A percentile compares a stretch with the other conserved stretches of the same genome.
Conservation (phyloP, 331 rosid species). For the Rhamnella rubrinervis region DNA sequence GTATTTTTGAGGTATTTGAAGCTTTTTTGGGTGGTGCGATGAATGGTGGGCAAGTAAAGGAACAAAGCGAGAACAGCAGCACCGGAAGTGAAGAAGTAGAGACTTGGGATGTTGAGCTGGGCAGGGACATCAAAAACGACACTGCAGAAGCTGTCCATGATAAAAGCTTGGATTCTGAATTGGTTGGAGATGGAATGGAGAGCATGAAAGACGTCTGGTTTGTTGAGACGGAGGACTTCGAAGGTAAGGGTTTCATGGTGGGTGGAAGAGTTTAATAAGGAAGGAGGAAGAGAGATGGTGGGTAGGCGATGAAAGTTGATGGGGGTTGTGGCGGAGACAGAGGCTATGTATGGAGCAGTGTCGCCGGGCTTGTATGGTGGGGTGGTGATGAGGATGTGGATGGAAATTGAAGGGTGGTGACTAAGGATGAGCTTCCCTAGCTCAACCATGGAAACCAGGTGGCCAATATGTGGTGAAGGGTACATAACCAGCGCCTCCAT, state of each 20-base stretch:
- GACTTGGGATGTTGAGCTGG: conserved; percentile 37
- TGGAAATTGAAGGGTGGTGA: conserved; percentile 24
- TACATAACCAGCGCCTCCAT: conserved; percentile 48
- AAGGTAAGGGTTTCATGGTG: conserved; percentile 30
- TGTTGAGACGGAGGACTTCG: conserved; percentile 34
- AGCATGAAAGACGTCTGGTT: conserved; percentile 30
- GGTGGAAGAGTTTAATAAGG: neutral
- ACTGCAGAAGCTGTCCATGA: conserved; percentile 36
- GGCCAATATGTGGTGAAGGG: conserved; percentile 42
- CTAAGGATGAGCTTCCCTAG: conserved; percentile 37
- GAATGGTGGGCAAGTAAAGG: conserved; percentile 15
- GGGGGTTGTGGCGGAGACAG: conserved; percentile 30
- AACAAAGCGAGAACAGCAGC: conserved; percentile 12
- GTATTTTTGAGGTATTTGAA: conserved; percentile 24
- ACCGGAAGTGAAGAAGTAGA: conserved; percentile 19
- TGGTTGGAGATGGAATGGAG: conserved; percentile 31
- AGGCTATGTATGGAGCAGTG: conserved; percentile 31
- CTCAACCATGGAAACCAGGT: conserved; percentile 47
- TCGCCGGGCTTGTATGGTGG: conserved; percentile 32
- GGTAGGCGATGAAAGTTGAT: conserved; percentile 41
- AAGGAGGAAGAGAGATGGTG: conserved; percentile 23
- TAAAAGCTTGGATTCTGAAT: conserved; percentile 26
- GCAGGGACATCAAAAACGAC: conserved; percentile 15
- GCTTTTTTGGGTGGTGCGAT: conserved; percentile 26
- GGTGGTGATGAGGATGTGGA: conserved; percentile 40